These are phyloP conservation scores for Oemleria cerasiformis DNA, from an alignment of 306 rosid genomes.

Conservation along the genomic window DNA sequence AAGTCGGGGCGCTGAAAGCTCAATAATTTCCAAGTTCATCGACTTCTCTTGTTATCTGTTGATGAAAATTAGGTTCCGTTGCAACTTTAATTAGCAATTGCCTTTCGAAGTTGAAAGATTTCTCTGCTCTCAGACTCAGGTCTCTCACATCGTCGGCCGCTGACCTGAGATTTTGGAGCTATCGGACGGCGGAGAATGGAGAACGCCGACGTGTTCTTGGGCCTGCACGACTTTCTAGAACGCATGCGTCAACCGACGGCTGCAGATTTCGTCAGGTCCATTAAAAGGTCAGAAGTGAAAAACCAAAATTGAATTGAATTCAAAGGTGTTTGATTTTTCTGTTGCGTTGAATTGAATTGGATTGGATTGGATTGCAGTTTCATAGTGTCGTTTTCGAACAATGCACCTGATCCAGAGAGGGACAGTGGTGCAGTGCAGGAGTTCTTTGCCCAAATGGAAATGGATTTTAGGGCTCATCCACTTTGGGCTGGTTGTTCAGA, in stretches of 20 bases:
- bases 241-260: slow-evolving; percentile 99
- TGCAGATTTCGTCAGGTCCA: slow-evolving; percentile 89
- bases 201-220: slow-evolving; percentile 82
- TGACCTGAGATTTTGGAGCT: not conserved
- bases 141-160: slow-evolving; percentile 7
- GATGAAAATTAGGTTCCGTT: not conserved
- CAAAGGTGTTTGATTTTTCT: not conserved
- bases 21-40: not conserved
- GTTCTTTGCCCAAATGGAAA: slow-evolving; percentile 81
- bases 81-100: not conserved
- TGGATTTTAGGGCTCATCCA: slow-evolving; percentile 90
- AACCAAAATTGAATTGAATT: not conserved
- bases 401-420: slow-evolving; percentile 84
- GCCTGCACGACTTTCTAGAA: slow-evolving; percentile 87
- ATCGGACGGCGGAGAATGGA: slow-evolving; percentile 53
- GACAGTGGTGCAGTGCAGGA: slow-evolving; percentile 79
- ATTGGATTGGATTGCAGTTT: slow-evolving; percentile 54
- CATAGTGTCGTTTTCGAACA: slow-evolving; percentile 79
- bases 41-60: not conserved
- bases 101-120: not conserved
- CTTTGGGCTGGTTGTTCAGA: slow-evolving; percentile 96
- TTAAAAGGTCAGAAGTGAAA: slow-evolving; percentile 55
- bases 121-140: not conserved
- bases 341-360: not conserved
- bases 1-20: not conserved